A percentile compares a stretch with the other conserved stretches of the same genome.
These are phyloP conservation scores for Ceratobasidium theobromae DNA, from an alignment of 1,284 basidiomycete species.

Conservation along the genomic window DNA sequence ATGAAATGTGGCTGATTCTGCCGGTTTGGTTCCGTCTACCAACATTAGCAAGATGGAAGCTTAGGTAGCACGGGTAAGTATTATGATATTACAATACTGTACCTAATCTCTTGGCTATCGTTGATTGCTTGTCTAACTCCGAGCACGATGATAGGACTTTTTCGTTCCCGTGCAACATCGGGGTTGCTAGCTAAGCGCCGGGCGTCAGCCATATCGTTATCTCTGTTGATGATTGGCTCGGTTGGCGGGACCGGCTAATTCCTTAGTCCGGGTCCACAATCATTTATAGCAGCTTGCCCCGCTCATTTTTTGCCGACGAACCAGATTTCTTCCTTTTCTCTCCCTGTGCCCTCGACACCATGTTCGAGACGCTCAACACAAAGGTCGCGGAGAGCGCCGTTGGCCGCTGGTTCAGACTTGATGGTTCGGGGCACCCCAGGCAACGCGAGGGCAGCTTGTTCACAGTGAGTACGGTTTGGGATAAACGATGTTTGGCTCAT, in stretches of 20 bases:
- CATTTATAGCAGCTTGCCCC: constrained; percentile 15
- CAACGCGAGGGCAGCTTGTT: constrained; percentile 78
- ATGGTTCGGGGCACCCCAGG: constrained; percentile 75
- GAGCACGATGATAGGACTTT: background rate
- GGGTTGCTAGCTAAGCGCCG: background rate
- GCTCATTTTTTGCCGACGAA: constrained; percentile 14
- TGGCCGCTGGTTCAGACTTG: constrained; percentile 81
- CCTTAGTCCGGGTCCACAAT: constrained; percentile 6
- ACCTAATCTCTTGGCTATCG: too few relatives aligned
- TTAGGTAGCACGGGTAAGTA: too few relatives aligned
- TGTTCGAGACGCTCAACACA: constrained; percentile 42
- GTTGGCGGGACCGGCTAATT: constrained; percentile 17
- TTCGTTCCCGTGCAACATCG: background rate
- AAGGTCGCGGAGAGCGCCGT: constrained; percentile 65
- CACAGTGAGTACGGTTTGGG: constrained; percentile 50
- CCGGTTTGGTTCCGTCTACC: too few relatives aligned
- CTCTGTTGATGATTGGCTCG: constrained; percentile 30
- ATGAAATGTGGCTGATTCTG: too few relatives aligned
- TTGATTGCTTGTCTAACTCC: background rate
- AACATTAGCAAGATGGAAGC: too few relatives aligned
- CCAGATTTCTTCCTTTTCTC: background rate
- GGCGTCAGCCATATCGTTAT: constrained; percentile 8
- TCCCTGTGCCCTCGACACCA: constrained; percentile 3
- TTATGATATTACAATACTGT: too few relatives aligned
- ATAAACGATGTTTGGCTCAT: background rate